Evolutionary conservation across 139 green algal genomes (phyloP).

Genomic region (Dunaliella primolecta): DNA sequence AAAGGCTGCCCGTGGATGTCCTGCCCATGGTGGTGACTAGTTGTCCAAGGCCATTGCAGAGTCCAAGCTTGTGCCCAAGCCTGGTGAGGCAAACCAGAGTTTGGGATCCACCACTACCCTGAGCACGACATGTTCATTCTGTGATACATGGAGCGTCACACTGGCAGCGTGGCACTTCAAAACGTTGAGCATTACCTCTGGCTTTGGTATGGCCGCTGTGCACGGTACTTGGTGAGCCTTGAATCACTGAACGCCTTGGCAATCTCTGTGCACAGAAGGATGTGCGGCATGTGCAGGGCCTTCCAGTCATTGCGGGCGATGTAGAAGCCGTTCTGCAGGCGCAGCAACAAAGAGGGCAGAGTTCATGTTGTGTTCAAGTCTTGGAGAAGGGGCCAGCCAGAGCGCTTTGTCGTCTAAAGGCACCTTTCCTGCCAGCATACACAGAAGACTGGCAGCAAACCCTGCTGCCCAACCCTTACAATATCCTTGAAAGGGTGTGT

Average conservation of each 20-base stretch:
- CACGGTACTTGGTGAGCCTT: slow-evolving; percentile 7
- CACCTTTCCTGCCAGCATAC: background rate
- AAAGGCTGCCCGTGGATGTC: background rate
- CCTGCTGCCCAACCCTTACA: no score
- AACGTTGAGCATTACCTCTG: no score
- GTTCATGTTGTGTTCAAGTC: background rate
- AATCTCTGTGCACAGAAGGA: slow-evolving; percentile 25
- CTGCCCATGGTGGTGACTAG: background rate
- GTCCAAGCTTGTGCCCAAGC: background rate
- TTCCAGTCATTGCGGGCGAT: slow-evolving; percentile 5
- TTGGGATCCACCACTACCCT: no score
- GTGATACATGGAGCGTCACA: no score
- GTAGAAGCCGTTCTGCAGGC: slow-evolving; percentile 30
- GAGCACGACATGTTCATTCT: no score
- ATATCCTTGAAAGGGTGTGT: no score
- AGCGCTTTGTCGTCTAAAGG: background rate
- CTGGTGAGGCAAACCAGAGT: no score
- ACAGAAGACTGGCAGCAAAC: no score
- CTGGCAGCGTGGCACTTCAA: no score
- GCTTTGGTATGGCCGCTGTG: slow-evolving; percentile 29
- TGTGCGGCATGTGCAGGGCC: slow-evolving; percentile 15
- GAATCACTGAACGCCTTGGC: background rate
- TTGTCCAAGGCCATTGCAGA: background rate
- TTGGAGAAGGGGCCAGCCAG: background rate
- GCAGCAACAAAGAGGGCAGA: background rate